Evolutionary conservation across 768 basidiomycete genomes (phyloP).

Genomic region (Mycena filopes): DNA sequence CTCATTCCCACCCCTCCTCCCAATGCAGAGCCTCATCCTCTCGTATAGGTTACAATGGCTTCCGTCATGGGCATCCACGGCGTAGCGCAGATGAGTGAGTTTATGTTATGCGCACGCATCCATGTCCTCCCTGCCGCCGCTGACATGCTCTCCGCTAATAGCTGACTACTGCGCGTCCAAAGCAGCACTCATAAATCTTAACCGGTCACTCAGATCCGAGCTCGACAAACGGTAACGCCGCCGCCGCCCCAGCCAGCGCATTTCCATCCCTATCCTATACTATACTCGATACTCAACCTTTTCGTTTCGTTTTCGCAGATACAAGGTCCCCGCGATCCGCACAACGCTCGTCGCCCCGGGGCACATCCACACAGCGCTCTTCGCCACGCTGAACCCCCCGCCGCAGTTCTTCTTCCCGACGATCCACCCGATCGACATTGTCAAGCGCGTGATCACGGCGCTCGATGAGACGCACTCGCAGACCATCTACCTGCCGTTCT

Average conservation of each 20-base stretch:
- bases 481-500: constrained; percentile 79
- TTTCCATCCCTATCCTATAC: constrained; percentile 8
- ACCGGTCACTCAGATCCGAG: constrained; percentile 90
- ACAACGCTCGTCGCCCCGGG: constrained; percentile 89
- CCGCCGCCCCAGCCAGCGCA: constrained; percentile 30
- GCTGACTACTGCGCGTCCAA: constrained; percentile 95
- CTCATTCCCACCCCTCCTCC: neutral
- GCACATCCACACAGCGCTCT: constrained; percentile 82
- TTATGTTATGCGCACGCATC: neutral
- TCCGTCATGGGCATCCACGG: constrained; percentile 81
- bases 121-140: constrained; percentile 3
- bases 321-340: constrained; percentile 80
- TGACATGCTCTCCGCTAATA: constrained; percentile 44
- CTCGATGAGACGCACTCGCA: constrained; percentile 84
- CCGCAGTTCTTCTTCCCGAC: constrained; percentile 84
- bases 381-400: constrained; percentile 62
- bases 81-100: constrained; percentile 80
- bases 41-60: constrained; percentile 74
- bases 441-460: constrained; percentile 84
- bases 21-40: constrained; percentile 29
- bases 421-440: constrained; percentile 76
- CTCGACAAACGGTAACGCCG: constrained; percentile 74
- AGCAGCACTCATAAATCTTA: constrained; percentile 83
- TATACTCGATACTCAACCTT: constrained; percentile 5
- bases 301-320: constrained; percentile 50